Conservation (phyloP, 1,139 yeast genomes). For the Hemisphaericaspora lyxosophila region DNA sequence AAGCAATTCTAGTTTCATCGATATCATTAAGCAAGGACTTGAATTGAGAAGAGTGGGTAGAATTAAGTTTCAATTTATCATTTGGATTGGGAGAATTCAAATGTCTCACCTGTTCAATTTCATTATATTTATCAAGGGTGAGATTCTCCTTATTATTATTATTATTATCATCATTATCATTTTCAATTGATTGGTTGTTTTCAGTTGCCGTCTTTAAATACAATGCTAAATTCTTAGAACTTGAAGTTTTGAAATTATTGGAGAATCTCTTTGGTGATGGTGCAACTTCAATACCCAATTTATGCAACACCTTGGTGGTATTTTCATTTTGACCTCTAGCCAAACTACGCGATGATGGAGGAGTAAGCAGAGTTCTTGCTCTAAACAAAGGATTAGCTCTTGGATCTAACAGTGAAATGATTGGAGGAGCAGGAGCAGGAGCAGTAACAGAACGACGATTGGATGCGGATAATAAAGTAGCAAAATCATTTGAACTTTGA, state of each 20-base stretch:
- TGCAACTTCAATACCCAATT: slow-evolving; percentile 43
- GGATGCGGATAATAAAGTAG: slow-evolving; percentile 17
- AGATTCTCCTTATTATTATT: slow-evolving; percentile 13
- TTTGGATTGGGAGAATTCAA: slow-evolving; percentile 1
- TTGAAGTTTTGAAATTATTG: slow-evolving; percentile 39
- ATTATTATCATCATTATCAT: slow-evolving; percentile 4
- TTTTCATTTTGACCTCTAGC: slow-evolving; percentile 9
- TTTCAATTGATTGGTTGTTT: slow-evolving; percentile 6
- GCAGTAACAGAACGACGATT: slow-evolving; percentile 24
- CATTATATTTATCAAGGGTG: slow-evolving; percentile 13
- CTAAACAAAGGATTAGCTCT: slow-evolving; percentile 33
- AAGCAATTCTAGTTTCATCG: slow-evolving; percentile 20
- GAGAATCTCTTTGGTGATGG: slow-evolving; percentile 26
- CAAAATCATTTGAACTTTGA: slow-evolving; percentile 28
- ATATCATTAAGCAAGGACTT: slow-evolving; percentile 27
- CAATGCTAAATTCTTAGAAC: slow-evolving; percentile 44
- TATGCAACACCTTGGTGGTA: slow-evolving; percentile 41
- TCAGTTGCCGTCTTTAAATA: slow-evolving; percentile 13
- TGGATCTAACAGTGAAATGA: slow-evolving; percentile 38
- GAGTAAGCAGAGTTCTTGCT: slow-evolving; percentile 39
- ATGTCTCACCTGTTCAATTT: slow-evolving; percentile 6
- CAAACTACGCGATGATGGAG: slow-evolving; percentile 18
- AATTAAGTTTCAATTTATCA: slow-evolving; percentile 9
- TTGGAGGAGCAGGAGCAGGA: slow-evolving; percentile 18
- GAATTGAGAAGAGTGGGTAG: slow-evolving; percentile 16